phyloP scores from a whole-genome alignment of 1,284 basidiomycete genomes.

The Porodaedalea pini region DNA sequence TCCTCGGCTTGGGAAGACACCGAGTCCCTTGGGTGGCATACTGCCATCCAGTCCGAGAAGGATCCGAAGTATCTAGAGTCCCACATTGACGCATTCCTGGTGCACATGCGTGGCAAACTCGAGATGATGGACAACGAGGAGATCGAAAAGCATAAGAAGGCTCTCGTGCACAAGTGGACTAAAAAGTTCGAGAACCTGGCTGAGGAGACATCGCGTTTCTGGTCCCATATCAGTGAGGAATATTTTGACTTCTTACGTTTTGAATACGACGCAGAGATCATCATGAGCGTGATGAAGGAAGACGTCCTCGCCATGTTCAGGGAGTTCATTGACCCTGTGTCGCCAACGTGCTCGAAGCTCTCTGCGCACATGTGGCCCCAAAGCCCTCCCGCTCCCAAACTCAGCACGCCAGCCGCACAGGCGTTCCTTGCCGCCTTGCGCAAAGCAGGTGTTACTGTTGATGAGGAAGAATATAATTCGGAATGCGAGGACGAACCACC shows the following conservation, averaged over 20 bases:
- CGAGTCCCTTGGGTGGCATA: conserved; percentile 75
- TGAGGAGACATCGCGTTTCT: conserved; percentile 62
- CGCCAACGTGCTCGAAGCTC: conserved; percentile 70
- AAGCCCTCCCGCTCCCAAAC: conserved; percentile 52
- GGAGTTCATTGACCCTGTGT: conserved; percentile 66
- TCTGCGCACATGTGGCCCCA: conserved; percentile 81
- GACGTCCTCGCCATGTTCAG: conserved; percentile 79
- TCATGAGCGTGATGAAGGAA: conserved; percentile 65
- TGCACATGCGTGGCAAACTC: conserved; percentile 59
- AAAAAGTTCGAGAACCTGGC: conserved; percentile 71
- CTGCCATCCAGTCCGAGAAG: conserved; percentile 90
- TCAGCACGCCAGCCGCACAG: conserved; percentile 63
- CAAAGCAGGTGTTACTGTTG: conserved; percentile 46
- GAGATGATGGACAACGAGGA: conserved; percentile 56
- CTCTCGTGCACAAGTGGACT: conserved; percentile 60
- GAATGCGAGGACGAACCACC: conserved; percentile 47
- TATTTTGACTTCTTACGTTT: conserved; percentile 81
- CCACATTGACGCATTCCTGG: conserved; percentile 85
- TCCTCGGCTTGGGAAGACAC: conserved; percentile 56
- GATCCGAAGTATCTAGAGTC: conserved; percentile 81
- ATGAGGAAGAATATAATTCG: conserved; percentile 44
- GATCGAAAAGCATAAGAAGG: conserved; percentile 55
- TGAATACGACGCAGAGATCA: conserved; percentile 61
- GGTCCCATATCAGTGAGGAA: conserved; percentile 68
- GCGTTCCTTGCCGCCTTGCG: conserved; percentile 59